Evolutionary conservation across 345 rosid species (phyloP), one percentile per base, ranked within the genome.

Genomic region (Moricandia arvensis): DNA sequence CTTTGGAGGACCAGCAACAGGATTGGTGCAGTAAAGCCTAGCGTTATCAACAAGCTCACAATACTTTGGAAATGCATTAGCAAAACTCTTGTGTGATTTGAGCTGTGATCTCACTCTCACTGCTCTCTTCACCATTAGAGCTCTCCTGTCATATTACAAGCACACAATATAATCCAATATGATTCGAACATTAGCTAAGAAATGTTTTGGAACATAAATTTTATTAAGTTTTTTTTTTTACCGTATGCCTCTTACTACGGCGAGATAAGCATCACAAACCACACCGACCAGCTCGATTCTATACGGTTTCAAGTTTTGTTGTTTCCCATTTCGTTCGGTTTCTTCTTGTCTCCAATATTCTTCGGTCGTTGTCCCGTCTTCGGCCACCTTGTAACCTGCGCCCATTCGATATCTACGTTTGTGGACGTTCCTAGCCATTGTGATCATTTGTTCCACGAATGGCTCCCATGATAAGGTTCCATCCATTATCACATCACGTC

Each of bases 401-500:
- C 94, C 99, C 98, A 92, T 95, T 26, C 96, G 78, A 59, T 95
- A 95, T 4, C 85, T 86, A 6, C 72, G 53, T 59, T 81, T 85
- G 49, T 95, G 99, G n/a, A 92, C 92, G 13, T 89, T 85, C 41
- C 96, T 80, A 6, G 88, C 98, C 99, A 92, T 95, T n/a, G 80
- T 81, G 26, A 95, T 86, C 1, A 85, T 92, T 75, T 95, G 98
- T 75, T 86, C 88, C 2, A 95, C 94, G 26, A 92, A 92, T 10
- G 98, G 99, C 69, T 75, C 86, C 98, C 99, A 95, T 4, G 98
- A 87, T 18, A 95, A 81, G 0, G 99, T 95, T 0, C 98, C 96
- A 29, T 95, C 98, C 99, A 95, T 87, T 18, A 90, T 87, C 74
- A 95, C 96, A 70, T 95, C 99, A 10, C 99, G 82, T 13, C 99